phyloP scores from a whole-genome alignment of 129 eudicot species.

The Silybum marianum region DNA sequence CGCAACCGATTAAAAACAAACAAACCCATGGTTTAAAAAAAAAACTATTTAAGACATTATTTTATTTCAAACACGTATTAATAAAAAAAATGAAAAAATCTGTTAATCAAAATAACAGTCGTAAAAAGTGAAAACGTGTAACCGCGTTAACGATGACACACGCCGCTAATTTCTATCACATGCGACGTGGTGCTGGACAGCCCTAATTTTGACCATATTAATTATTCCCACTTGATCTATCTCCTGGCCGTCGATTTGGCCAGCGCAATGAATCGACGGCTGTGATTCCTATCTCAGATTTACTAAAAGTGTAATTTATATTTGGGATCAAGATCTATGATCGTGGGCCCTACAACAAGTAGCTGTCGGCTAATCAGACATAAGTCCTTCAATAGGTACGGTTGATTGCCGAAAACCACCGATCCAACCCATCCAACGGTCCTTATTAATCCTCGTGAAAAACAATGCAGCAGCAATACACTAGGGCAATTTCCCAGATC shows the following conservation, averaged over 20 bases:
- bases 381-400: conserved; percentile 43
- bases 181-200: conserved; percentile 34
- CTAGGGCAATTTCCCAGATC: conserved; percentile 63
- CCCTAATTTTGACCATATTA: conserved; percentile 35
- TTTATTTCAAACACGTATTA: too few species aligned
- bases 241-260: conserved; percentile 29
- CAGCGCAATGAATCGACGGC: conserved; percentile 26
- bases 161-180: conserved; percentile 25
- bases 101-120: background rate
- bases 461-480: conserved; percentile 34
- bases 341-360: conserved; percentile 31
- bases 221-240: conserved; percentile 29
- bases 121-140: conserved; percentile 1
- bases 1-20: too few species aligned
- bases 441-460: conserved; percentile 39
- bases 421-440: conserved; percentile 37
- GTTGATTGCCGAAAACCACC: conserved; percentile 39
- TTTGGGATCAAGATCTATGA: conserved; percentile 36
- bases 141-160: conserved; percentile 24
- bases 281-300: conserved; percentile 30
- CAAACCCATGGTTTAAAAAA: too few species aligned
- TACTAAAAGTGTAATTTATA: conserved; percentile 5
- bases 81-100: too few species aligned
- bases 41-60: too few species aligned
- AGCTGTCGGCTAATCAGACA: conserved; percentile 41